A percentile compares a stretch with the other conserved stretches of the same genome.
Evolutionary conservation across 768 basidiomycete genomes (phyloP).

Genomic region (Lactarius hatsudake): DNA sequence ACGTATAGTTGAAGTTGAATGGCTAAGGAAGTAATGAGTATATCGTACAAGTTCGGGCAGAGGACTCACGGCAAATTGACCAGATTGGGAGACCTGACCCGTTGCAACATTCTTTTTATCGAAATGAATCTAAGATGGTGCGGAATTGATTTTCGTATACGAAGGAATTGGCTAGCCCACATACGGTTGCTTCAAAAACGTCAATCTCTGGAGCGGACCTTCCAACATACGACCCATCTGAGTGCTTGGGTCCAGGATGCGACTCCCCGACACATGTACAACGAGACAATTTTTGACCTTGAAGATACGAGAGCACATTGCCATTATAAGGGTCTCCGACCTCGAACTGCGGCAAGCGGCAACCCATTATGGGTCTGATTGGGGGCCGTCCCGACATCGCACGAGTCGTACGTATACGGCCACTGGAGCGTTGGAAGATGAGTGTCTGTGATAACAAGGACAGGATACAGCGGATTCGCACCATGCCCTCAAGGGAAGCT

Average conservation of each 20-base stretch:
- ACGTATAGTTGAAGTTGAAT: constrained; percentile 23
- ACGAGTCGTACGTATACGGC: constrained; percentile 81
- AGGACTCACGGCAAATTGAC: constrained; percentile 26
- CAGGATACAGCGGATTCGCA: constrained; percentile 35
- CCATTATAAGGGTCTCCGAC: constrained; percentile 56
- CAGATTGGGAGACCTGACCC: constrained; percentile 27
- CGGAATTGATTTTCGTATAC: background rate
- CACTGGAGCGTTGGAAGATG: constrained; percentile 42
- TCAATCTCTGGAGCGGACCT: constrained; percentile 71
- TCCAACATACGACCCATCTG: constrained; percentile 59
- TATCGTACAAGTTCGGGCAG: background rate
- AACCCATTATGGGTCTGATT: constrained; percentile 76
- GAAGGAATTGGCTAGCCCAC: background rate
- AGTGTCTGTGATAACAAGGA: background rate
- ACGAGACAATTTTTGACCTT: constrained; percentile 55
- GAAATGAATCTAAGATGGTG: background rate
- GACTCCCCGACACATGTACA: constrained; percentile 42
- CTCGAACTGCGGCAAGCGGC: constrained; percentile 57
- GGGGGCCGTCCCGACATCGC: constrained; percentile 87
- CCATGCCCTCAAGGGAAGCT: constrained; percentile 79
- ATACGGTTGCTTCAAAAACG: constrained; percentile 54
- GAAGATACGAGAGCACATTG: constrained; percentile 72
- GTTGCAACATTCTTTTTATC: background rate
- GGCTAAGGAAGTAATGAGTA: constrained; percentile 13
- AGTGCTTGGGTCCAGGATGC: constrained; percentile 52